Evolutionary conservation across 2,329 filamentous ascomycete genomes (phyloP).

Genomic region (Stemphylium lycopersici): DNA sequence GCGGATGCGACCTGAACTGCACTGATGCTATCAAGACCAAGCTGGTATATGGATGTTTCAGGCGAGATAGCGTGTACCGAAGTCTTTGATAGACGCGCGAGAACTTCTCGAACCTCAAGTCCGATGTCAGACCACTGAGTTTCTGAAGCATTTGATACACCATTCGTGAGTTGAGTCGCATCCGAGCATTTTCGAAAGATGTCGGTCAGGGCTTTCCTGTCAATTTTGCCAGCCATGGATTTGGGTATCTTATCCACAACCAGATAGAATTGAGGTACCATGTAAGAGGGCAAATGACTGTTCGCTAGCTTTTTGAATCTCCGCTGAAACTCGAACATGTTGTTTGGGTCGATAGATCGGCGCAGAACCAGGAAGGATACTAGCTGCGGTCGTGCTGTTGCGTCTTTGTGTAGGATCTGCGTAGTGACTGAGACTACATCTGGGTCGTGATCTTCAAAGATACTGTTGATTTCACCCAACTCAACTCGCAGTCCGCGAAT

Average conservation of each 20-base stretch:
- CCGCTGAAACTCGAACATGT: slow-evolving; percentile 23
- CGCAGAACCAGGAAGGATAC: slow-evolving; percentile 41
- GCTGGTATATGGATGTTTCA: slow-evolving; percentile 77
- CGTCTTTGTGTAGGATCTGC: slow-evolving; percentile 39
- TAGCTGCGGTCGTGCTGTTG: slow-evolving; percentile 40
- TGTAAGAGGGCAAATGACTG: slow-evolving; percentile 44
- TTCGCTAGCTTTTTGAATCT: slow-evolving; percentile 25
- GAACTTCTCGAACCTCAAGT: slow-evolving; percentile 58
- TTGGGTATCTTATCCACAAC: slow-evolving; percentile 42
- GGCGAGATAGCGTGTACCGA: slow-evolving; percentile 59
- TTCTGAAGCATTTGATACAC: not conserved
- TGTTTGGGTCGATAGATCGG: slow-evolving; percentile 2
- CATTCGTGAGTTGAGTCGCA: not conserved
- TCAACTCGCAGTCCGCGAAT: slow-evolving; percentile 48
- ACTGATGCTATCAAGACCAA: slow-evolving; percentile 92
- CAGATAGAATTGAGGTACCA: slow-evolving; percentile 48
- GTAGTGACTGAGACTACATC: slow-evolving; percentile 34
- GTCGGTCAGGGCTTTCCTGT: slow-evolving; percentile 41
- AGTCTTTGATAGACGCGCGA: slow-evolving; percentile 65
- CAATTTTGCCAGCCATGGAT: slow-evolving; percentile 51
- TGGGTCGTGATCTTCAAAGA: slow-evolving; percentile 31
- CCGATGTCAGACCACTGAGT: slow-evolving; percentile 61
- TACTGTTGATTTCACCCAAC: slow-evolving; percentile 47
- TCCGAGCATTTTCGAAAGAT: slow-evolving; percentile 37
- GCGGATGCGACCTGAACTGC: slow-evolving; percentile 75